These are phyloP conservation scores for Yamadazyma siamensis DNA, from an alignment of 1,139 yeast species.

Conservation along the genomic window DNA sequence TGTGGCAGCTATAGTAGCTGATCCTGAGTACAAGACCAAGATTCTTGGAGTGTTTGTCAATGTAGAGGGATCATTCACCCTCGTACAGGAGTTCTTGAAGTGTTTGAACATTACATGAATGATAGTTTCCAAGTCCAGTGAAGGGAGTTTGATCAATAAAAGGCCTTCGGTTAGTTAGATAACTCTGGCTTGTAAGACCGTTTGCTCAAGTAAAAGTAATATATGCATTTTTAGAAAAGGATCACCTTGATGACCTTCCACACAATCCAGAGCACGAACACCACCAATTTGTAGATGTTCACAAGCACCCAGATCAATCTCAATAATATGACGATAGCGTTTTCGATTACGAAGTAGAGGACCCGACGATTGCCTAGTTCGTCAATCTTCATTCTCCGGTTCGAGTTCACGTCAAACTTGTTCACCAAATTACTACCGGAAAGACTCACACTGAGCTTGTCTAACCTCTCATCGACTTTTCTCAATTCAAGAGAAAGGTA, in stretches of 20 bases:
- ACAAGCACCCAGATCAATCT: constrained; percentile 73
- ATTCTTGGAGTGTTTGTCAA: constrained; percentile 37
- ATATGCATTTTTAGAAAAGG: constrained; percentile 10
- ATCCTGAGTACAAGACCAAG: constrained; percentile 10
- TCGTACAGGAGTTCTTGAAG: no score
- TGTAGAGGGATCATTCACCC: no score
- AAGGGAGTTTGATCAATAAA: no score
- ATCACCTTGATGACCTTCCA: constrained; percentile 36
- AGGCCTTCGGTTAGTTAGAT: no score
- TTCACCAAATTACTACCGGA: constrained; percentile 26
- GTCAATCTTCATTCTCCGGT: constrained; percentile 17
- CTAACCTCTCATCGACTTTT: constrained; percentile 66
- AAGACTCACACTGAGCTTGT: constrained; percentile 43
- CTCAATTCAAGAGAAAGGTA: constrained; percentile 71
- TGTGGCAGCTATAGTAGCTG: no score
- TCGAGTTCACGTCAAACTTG: constrained; percentile 23
- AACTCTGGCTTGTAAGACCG: no score
- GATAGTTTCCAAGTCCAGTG: no score
- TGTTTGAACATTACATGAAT: no score
- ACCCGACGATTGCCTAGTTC: constrained; percentile 17
- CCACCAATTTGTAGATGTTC: constrained; percentile 46
- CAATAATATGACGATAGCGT: constrained; percentile 55
- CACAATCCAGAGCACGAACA: constrained; percentile 27
- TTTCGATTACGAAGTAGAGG: constrained; percentile 40
- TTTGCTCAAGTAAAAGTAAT: no score